Percentiles rank a stretch among this genome's conserved stretches.
Evolutionary conservation across 2,329 filamentous ascomycete genomes (phyloP).

Genomic region (Aspergillus japonicus): DNA sequence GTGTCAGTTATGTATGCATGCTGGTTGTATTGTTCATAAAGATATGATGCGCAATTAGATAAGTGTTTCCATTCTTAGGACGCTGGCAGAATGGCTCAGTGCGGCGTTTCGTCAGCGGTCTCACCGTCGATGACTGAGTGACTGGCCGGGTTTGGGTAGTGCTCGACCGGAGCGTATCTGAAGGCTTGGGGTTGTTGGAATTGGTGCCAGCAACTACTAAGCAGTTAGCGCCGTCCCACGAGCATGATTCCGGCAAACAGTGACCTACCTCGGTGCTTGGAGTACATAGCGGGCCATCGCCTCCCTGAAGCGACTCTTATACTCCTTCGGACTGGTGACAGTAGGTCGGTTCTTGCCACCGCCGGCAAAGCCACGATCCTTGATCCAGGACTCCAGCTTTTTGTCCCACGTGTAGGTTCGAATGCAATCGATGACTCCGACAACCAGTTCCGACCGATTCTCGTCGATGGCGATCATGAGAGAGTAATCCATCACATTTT

Average conservation of each 20-base stretch:
- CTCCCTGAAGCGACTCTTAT: constrained; percentile 91
- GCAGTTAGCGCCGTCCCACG: not conserved
- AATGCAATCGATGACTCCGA: constrained; percentile 98
- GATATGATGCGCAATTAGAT: not conserved
- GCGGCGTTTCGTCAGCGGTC: constrained; percentile 16
- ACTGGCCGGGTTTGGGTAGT: constrained; percentile 15
- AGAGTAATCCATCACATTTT: constrained; percentile 99
- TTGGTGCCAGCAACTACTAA: constrained; percentile 47
- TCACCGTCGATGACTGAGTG: constrained; percentile 23
- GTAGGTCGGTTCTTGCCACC: constrained; percentile 83
- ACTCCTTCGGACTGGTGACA: constrained; percentile 95
- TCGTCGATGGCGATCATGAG: constrained; percentile 98
- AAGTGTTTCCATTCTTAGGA: not conserved
- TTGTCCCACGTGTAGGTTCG: constrained; percentile 99
- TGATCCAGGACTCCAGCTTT: constrained; percentile 99
- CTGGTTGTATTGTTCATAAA: not conserved
- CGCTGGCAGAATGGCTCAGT: not conserved
- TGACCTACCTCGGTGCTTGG: constrained; percentile 49
- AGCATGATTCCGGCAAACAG: not conserved
- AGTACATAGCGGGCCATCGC: constrained; percentile 84
- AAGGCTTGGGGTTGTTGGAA: constrained; percentile 37
- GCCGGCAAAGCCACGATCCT: constrained; percentile 83
- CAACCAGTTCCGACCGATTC: constrained; percentile 81
- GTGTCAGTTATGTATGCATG: constrained; percentile 3
- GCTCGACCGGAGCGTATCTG: constrained; percentile 31